Percentiles rank a stretch among this genome's conserved stretches.
phyloP scores from a whole-genome alignment of 1,139 yeast species.

The Yamadazyma conglobata region DNA sequence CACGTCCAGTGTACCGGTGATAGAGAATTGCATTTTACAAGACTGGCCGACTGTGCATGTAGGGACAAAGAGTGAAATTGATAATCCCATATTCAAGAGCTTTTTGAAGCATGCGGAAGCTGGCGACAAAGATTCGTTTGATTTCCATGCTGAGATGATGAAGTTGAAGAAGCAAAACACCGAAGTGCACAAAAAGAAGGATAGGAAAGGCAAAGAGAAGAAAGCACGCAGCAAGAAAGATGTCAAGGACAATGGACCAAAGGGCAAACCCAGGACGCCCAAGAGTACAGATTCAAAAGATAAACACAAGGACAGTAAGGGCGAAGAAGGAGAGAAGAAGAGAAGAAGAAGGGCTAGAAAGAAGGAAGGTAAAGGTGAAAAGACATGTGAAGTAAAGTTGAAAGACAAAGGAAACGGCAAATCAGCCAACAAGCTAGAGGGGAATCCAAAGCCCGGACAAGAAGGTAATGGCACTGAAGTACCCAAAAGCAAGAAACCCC shows the following conservation, averaged over 20 bases:
- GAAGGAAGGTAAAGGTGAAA: conserved; percentile 1
- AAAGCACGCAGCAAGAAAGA: conserved; percentile 1
- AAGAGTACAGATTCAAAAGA: not conserved
- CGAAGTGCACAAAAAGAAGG: conserved; percentile 1
- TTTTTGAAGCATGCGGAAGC: conserved; percentile 4
- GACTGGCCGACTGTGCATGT: conserved; percentile 8
- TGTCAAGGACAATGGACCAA: conserved; percentile 1
- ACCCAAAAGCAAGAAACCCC: not conserved
- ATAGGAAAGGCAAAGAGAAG: not conserved
- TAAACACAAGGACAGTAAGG: not conserved
- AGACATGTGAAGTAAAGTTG: too few relatives aligned
- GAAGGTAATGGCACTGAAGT: too few relatives aligned
- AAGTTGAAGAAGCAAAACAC: conserved; percentile 1
- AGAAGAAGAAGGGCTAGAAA: conserved; percentile 1
- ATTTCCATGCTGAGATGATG: conserved; percentile 1
- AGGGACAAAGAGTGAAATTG: conserved; percentile 1
- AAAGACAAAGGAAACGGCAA: too few relatives aligned
- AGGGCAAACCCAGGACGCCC: not conserved
- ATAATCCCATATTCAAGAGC: conserved; percentile 2
- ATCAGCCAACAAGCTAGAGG: too few relatives aligned
- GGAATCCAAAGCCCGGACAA: too few relatives aligned
- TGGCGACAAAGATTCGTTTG: conserved; percentile 3
- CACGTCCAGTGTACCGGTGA: conserved; percentile 11
- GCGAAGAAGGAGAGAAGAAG: conserved; percentile 4
- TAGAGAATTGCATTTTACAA: conserved; percentile 10